Evolutionary conservation across 75 land plant species (phyloP).

Genomic region (Ceratopteris richardii): DNA sequence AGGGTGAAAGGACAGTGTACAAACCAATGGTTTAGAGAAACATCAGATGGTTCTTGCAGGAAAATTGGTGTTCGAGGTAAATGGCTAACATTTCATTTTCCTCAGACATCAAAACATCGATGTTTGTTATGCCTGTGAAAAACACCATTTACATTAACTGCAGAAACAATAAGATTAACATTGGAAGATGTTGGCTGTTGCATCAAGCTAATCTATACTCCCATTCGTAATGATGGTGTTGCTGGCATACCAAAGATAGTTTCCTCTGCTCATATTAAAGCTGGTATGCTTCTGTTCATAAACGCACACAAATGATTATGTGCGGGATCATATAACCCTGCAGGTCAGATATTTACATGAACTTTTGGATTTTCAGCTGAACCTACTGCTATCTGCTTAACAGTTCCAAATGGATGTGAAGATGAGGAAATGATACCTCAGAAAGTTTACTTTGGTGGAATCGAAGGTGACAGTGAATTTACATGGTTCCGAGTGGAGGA

Average conservation of each 20-base stretch:
- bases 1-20: too few relatives aligned
- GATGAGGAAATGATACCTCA: background rate
- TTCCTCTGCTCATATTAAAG: background rate
- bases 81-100: too few relatives aligned
- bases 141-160: too few relatives aligned
- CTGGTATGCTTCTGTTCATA: too few relatives aligned
- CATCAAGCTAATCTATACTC: slow-evolving; percentile 6
- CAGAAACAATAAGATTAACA: slow-evolving; percentile 5
- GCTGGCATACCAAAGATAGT: background rate
- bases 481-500: slow-evolving; percentile 1
- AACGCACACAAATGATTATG: too few relatives aligned
- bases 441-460: slow-evolving; percentile 3
- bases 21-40: too few relatives aligned
- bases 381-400: background rate
- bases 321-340: too few relatives aligned
- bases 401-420: slow-evolving; percentile 3
- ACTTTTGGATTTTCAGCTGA: slow-evolving; percentile 1
- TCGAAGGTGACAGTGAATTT: slow-evolving; percentile 6
- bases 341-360: too few relatives aligned
- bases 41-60: too few relatives aligned
- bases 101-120: too few relatives aligned
- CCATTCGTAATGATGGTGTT: slow-evolving; percentile 5
- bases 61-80: too few relatives aligned
- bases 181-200: slow-evolving; percentile 7
- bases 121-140: too few relatives aligned